Conservation (phyloP, 345 rosid species). For the Acer campestre region DNA sequence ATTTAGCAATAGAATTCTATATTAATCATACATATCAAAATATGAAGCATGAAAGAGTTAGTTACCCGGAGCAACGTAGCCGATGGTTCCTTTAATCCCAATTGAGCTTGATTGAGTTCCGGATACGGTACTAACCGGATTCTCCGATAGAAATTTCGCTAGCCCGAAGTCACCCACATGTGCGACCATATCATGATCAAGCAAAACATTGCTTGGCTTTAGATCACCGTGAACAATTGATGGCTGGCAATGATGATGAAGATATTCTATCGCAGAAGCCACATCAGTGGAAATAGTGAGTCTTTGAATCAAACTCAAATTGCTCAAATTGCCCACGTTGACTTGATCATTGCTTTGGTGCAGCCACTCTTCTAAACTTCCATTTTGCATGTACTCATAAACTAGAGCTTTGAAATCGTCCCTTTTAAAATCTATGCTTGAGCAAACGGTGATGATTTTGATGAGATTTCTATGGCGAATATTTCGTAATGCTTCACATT, state of each 20-base stretch:
- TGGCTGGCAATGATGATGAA: slow-evolving; percentile 22
- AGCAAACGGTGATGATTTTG: not conserved
- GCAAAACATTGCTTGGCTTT: slow-evolving; percentile 30
- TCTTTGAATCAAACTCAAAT: too few species aligned
- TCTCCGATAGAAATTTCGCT: slow-evolving; percentile 13
- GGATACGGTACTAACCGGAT: not conserved
- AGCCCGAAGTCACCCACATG: slow-evolving; percentile 28
- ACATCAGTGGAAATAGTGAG: too few species aligned
- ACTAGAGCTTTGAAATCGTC: slow-evolving; percentile 28
- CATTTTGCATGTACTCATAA: slow-evolving; percentile 9
- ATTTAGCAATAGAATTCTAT: too few species aligned
- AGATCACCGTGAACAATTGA: slow-evolving; percentile 25
- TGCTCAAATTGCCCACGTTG: too few species aligned
- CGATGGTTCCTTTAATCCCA: slow-evolving; percentile 23
- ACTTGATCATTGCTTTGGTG: too few species aligned
- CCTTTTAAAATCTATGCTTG: not conserved
- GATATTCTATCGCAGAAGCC: slow-evolving; percentile 17
- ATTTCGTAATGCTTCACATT: slow-evolving; percentile 21
- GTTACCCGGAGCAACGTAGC: slow-evolving; percentile 18
- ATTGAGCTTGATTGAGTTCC: slow-evolving; percentile 17
- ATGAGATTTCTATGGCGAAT: too few species aligned
- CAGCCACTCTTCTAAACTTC: too few species aligned
- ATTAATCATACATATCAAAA: too few species aligned
- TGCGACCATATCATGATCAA: slow-evolving; percentile 22
- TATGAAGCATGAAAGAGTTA: not conserved